Evolutionary conservation across 2,329 filamentous ascomycete species (phyloP).

Genomic region (Biscogniauxia marginata): DNA sequence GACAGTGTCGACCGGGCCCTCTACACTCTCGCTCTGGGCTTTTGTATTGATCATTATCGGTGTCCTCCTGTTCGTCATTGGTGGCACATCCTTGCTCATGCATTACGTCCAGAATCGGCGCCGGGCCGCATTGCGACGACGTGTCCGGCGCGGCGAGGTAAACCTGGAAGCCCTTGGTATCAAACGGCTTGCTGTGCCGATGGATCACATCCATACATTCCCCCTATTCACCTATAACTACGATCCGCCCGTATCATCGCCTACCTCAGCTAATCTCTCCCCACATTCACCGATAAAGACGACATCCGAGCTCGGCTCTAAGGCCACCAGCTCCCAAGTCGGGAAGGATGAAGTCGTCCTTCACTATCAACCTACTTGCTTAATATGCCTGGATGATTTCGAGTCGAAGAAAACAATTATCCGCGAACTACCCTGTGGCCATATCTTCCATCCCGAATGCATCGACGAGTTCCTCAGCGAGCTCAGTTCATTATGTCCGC

Average conservation of each 20-base stretch:
- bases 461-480: constrained; percentile 80
- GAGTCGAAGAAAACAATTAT: constrained; percentile 68
- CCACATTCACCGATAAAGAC: constrained; percentile 27
- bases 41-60: constrained; percentile 72
- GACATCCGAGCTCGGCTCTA: constrained; percentile 20
- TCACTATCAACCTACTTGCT: constrained; percentile 76
- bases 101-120: constrained; percentile 73
- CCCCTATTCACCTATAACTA: constrained; percentile 76
- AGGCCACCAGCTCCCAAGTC: constrained; percentile 13
- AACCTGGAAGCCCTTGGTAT: constrained; percentile 86
- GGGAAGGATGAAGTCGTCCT: constrained; percentile 42
- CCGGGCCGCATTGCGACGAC: constrained; percentile 63
- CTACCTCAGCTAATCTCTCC: constrained; percentile 32
- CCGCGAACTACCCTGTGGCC: constrained; percentile 81
- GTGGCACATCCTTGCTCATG: constrained; percentile 68
- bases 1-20: constrained; percentile 43
- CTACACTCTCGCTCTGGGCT: constrained; percentile 75
- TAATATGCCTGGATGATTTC: constrained; percentile 88
- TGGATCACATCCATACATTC: constrained; percentile 67
- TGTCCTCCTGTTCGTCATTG: constrained; percentile 67
- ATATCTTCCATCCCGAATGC: constrained; percentile 91
- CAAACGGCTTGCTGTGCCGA: constrained; percentile 75
- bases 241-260: constrained; percentile 45
- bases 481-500: constrained; percentile 82
- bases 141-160: constrained; percentile 75